phyloP scores from a whole-genome alignment of 768 basidiomycete genomes.

The Russula olivacea region DNA sequence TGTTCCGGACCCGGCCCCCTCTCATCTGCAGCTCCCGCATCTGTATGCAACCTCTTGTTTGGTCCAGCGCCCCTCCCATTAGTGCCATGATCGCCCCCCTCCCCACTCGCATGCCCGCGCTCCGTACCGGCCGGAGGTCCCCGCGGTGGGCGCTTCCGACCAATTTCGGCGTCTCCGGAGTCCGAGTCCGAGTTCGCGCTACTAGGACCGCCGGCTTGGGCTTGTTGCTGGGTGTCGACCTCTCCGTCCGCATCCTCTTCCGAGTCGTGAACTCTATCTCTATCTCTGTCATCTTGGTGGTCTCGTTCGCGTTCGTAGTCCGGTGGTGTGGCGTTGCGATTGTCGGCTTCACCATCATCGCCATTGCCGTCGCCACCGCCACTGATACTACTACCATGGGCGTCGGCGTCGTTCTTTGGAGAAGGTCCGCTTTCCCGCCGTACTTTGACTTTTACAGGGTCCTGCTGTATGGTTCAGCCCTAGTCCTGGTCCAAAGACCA shows the following conservation, averaged over 20 bases:
- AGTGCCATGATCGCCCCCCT: not conserved
- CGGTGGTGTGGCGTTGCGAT: not conserved
- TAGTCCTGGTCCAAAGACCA: not conserved
- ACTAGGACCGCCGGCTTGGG: too few species aligned
- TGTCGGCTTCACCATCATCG: not conserved
- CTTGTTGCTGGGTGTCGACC: not conserved
- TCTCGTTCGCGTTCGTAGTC: not conserved
- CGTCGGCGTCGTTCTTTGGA: not conserved
- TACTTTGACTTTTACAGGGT: slow-evolving; percentile 30
- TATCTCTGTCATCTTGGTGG: not conserved
- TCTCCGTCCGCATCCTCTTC: slow-evolving; percentile 11
- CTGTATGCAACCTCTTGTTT: not conserved
- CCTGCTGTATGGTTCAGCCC: slow-evolving; percentile 23
- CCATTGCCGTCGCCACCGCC: not conserved
- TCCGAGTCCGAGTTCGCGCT: slow-evolving; percentile 9
- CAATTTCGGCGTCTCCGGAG: slow-evolving; percentile 17
- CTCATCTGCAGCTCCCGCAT: not conserved
- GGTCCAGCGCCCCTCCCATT: not conserved
- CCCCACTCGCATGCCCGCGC: not conserved
- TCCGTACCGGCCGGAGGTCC: not conserved
- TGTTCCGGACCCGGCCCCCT: not conserved
- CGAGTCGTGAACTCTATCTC: not conserved
- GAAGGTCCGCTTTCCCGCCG: slow-evolving; percentile 14
- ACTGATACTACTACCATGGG: not conserved
- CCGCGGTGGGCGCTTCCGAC: not conserved